Evolutionary conservation across 371 early-diverging fungal genomes (phyloP), one percentile per base, ranked within the genome.

Genomic region (Mortierella sp.): DNA sequence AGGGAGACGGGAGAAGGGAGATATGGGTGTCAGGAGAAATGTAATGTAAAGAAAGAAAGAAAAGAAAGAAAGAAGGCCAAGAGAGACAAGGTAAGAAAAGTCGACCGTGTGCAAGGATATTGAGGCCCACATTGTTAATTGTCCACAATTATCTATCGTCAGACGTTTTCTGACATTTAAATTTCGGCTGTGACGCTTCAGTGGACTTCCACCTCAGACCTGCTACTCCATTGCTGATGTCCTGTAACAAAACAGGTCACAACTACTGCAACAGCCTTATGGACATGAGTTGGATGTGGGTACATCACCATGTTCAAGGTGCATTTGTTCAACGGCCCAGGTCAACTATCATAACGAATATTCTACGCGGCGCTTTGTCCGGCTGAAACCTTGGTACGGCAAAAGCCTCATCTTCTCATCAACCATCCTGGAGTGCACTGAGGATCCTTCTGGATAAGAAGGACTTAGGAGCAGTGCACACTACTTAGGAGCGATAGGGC

Each of bases 391-490:
- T 57, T 19, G 89, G 88, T 38, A 38, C 5, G 42, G 42, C 5
- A 38, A 38, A 38, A 38, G 5, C 42, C 42, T 5, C 42, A 38
- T 38, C 42, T 38, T 5, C 42, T 55, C 58, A n/a, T 72, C 70
- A 63, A 34, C 48, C 0, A n/a, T 28, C 24, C 65, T 77, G 72
- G 44, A 31, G 55, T n/a, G 0, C 70, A 74, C 55, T 57, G 70
- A 47, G 74, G 79, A 19, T 70, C 68, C 48, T 79, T 79, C 74
- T 24, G 74, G 55, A 79, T 19, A 74, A 79, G 79, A 55, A 74
- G n/a, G n/a, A n/a, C n/a, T n/a, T n/a, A n/a, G n/a, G n/a, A n/a
- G n/a, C n/a, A n/a, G n/a, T n/a, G n/a, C n/a, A n/a, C n/a, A n/a
- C 79, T 19, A 70, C 74, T 58, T 74, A 70, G 16, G 71, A 70